Conservation (phyloP, 169 alveolate species). For the Besnoitia besnoiti region DNA sequence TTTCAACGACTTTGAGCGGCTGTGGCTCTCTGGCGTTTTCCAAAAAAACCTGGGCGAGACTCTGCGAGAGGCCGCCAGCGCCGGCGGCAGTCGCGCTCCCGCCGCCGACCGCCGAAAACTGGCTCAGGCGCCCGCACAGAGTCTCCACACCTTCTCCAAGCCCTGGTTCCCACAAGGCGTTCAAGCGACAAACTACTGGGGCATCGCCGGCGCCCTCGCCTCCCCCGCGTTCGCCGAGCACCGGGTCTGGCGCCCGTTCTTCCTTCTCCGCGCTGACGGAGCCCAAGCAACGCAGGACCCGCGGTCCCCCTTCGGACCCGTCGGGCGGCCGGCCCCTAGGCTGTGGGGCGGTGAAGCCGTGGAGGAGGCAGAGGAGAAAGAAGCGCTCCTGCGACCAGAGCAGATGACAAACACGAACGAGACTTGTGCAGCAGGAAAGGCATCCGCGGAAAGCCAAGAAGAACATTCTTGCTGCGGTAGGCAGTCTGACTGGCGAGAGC, state of each 20-base stretch:
- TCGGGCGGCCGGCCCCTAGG: neutral
- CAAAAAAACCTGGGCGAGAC: neutral
- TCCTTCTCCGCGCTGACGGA: neutral
- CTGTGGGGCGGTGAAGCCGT: neutral
- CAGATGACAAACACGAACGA: neutral
- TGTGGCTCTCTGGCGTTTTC: neutral
- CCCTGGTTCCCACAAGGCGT: neutral
- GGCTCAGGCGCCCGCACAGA: neutral
- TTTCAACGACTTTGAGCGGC: neutral
- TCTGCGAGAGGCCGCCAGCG: neutral
- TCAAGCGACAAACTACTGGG: constrained; percentile 18
- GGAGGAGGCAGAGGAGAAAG: neutral
- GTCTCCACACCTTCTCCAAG: too few relatives aligned
- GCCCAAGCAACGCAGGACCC: neutral
- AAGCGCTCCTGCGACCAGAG: neutral
- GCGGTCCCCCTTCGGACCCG: neutral
- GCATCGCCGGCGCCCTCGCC: neutral
- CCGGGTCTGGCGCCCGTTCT: constrained; percentile 14
- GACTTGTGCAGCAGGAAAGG: too few relatives aligned
- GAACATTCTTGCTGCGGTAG: too few relatives aligned
- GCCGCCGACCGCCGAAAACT: neutral
- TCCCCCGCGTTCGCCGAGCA: neutral
- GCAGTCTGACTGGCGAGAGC: neutral
- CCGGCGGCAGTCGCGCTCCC: neutral
- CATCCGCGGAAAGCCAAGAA: too few relatives aligned